Conservation (phyloP, 345 rosid species). For the Gossypium australe region DNA sequence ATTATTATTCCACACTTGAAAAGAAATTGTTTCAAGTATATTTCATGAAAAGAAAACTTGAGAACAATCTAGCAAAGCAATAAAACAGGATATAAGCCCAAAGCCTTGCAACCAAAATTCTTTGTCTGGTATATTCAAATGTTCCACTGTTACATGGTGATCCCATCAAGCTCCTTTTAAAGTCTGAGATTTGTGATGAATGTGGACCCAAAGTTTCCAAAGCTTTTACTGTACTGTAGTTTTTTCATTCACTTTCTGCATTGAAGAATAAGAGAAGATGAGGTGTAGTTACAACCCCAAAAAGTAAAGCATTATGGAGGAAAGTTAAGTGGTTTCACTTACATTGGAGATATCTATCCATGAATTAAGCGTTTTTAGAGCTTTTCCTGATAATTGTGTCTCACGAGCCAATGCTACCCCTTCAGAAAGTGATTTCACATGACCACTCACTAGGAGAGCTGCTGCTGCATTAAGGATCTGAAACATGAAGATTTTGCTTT, state of each 20-base stretch:
- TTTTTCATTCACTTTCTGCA: conserved; percentile 22
- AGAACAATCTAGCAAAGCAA: not conserved
- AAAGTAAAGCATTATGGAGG: not conserved
- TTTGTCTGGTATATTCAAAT: not conserved
- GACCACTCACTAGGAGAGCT: conserved; percentile 64
- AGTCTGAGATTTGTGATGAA: not conserved
- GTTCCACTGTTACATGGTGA: not conserved
- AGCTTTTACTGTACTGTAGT: not conserved
- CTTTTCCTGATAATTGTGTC: conserved; percentile 71
- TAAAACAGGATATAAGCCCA: not conserved
- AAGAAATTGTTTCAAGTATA: not conserved
- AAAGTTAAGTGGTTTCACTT: conserved; percentile 14
- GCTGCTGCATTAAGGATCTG: conserved; percentile 97
- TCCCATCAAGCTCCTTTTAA: not conserved
- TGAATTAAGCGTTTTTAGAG: conserved; percentile 56
- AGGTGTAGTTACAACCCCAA: not conserved
- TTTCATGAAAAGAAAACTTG: not conserved
- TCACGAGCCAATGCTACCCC: conserved; percentile 76
- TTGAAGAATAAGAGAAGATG: not conserved
- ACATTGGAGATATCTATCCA: conserved; percentile 64
- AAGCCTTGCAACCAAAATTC: not conserved
- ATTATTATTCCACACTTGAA: not conserved
- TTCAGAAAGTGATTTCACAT: conserved; percentile 50
- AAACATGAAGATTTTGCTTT: not conserved
- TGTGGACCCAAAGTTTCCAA: not conserved